Evolutionary conservation across 169 alveolate species (phyloP).

Genomic region (Plasmodium adleri): DNA sequence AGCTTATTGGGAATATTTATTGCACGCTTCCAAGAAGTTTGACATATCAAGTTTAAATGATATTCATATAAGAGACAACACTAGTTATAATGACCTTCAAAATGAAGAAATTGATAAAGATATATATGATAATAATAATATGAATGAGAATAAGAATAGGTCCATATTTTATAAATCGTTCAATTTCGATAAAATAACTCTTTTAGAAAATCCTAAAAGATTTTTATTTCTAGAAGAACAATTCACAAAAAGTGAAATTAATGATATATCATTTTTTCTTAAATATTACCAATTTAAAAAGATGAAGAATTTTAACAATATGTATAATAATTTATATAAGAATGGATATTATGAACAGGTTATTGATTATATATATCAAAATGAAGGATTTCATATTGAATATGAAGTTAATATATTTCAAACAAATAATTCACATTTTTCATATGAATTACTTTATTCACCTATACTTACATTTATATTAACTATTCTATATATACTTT

Average conservation of each 20-base stretch:
- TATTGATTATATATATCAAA: slow-evolving; percentile 65
- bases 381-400: slow-evolving; percentile 56
- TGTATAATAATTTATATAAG: slow-evolving; percentile 72
- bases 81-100: background rate
- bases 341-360: slow-evolving; percentile 64
- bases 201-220: slow-evolving; percentile 69
- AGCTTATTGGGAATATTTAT: slow-evolving; percentile 71
- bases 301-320: slow-evolving; percentile 59
- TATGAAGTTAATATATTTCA: slow-evolving; percentile 69
- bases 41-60: slow-evolving; percentile 28
- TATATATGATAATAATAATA: background rate
- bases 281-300: slow-evolving; percentile 57
- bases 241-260: slow-evolving; percentile 52
- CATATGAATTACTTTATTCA: slow-evolving; percentile 55
- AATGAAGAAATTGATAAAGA: background rate
- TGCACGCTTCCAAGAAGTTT: slow-evolving; percentile 24
- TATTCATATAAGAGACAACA: background rate
- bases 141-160: too few species aligned
- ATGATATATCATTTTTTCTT: slow-evolving; percentile 54
- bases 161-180: slow-evolving; percentile 24
- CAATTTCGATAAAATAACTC: slow-evolving; percentile 61
- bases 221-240: slow-evolving; percentile 54
- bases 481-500: slow-evolving; percentile 43
- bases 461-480: slow-evolving; percentile 55
- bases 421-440: slow-evolving; percentile 65